phyloP scores from a whole-genome alignment of 2,329 filamentous ascomycete species.

The Phialophora verrucosa region DNA sequence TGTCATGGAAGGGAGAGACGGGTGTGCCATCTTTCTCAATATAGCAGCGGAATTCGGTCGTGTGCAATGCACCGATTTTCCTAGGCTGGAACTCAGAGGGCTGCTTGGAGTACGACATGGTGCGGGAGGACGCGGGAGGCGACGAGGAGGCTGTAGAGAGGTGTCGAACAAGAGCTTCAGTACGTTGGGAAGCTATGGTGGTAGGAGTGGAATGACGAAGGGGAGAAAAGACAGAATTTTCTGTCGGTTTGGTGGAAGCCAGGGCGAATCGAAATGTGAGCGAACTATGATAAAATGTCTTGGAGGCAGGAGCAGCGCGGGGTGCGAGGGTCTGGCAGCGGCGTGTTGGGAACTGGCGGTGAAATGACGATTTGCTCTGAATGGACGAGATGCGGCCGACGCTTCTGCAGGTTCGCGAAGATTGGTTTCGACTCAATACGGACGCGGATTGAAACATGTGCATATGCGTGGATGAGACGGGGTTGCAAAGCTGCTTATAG shows the following conservation, averaged over 20 bases:
- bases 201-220: conserved; percentile 34
- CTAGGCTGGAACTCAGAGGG: conserved; percentile 74
- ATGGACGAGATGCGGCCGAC: conserved; percentile 20
- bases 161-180: conserved; percentile 55
- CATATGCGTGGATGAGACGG: conserved; percentile 15
- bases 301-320: conserved; percentile 16
- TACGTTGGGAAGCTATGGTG: conserved; percentile 57
- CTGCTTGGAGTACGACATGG: conserved; percentile 57
- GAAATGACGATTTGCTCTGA: conserved; percentile 33
- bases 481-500: conserved; percentile 1
- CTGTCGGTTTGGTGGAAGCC: conserved; percentile 33
- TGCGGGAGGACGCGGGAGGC: conserved; percentile 35
- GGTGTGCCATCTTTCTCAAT: conserved; percentile 96
- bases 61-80: conserved; percentile 89
- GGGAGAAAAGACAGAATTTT: conserved; percentile 35
- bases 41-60: conserved; percentile 95
- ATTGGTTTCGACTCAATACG: conserved; percentile 12
- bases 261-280: conserved; percentile 30
- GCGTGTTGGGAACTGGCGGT: conserved; percentile 32
- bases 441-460: conserved; percentile 23
- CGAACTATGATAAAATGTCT: conserved; percentile 14
- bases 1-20: conserved; percentile 96
- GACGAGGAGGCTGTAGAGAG: conserved; percentile 49
- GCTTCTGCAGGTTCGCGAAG: conserved; percentile 29
- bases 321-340: conserved; percentile 10